Base-by-base conservation (phyloP, 305 asterid species). In the Nicotiana rustica region DNA sequence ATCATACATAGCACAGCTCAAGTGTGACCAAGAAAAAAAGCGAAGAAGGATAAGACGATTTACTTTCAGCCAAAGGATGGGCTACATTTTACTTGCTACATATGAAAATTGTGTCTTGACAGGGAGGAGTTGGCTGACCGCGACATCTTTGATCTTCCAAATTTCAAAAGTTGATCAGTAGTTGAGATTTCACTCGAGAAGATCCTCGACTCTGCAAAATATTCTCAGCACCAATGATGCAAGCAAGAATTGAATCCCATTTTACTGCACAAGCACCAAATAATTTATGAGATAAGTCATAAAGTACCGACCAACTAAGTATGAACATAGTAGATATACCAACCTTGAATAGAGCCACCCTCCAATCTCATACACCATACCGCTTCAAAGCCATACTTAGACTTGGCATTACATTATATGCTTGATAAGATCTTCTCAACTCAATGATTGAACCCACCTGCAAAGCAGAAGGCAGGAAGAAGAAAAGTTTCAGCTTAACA, bases 391-490 rank as follows among this genome's bases (percentile, higher is more conserved):
- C 97, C 88, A 92, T 94, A 82, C 91, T 90, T 82, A 95, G 92
- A 86, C 94, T 90, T 19, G 98, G 99, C 99, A 95, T 94, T 47
- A 94, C 98, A 52, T 95, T 94, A 88, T 95, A 95, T 44, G 99
- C 99, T 89, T 96, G 98, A 88, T 96, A 96, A 4, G 99, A 96
- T 88, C 99, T 91, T 89, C 99, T 91, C 86, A 96, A 60, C 77
- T 96, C 98, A 67, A 94, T 94, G 14, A 94, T 96, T 17, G 99
- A 94, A 57, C 99, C 98, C 85, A 96, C 98, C 99, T 96, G 88
- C 19, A 89, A 19, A 86, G 78, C 71, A 80, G 9, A 38, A 80
- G 38, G 38, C 25, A 68, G 55, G 65, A 81, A 19, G 65, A 56
- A 12, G 56, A 77, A 62, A 49, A 2, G 36, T 49, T 52, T 68